Evolutionary conservation across 345 rosid genomes (phyloP).

Genomic region (Noccaea caerulescens): DNA sequence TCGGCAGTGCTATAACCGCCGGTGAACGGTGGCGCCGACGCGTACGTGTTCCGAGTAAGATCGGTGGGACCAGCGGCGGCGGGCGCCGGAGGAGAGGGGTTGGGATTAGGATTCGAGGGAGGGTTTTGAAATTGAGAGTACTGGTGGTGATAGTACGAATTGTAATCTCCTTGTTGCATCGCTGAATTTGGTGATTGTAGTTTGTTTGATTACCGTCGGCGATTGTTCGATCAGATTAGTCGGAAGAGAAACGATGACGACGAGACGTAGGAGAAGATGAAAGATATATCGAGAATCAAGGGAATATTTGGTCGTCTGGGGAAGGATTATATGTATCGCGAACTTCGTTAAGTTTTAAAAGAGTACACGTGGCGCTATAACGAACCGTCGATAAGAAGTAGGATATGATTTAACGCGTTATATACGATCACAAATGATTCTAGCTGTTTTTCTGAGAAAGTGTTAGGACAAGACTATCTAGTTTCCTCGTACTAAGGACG

Average conservation of each 20-base stretch:
- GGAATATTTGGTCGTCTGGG: conserved; percentile 26
- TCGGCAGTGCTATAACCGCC: conserved; percentile 59
- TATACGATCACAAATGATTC: conserved; percentile 5
- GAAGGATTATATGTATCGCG: conserved; percentile 16
- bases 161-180: conserved; percentile 85
- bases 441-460: neutral
- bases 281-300: conserved; percentile 32
- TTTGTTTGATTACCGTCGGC: conserved; percentile 1
- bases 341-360: neutral
- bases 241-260: conserved; percentile 31
- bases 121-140: conserved; percentile 59
- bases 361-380: conserved; percentile 17
- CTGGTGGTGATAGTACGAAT: conserved; percentile 61
- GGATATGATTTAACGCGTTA: conserved; percentile 20
- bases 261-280: conserved; percentile 19
- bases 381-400: conserved; percentile 2
- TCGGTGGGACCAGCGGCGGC: conserved; percentile 47
- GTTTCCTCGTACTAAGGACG: neutral
- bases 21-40: conserved; percentile 83
- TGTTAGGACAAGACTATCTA: conserved; percentile 1
- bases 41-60: conserved; percentile 57
- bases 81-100: conserved; percentile 46
- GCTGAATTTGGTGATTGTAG: conserved; percentile 33
- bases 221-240: conserved; percentile 19
- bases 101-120: conserved; percentile 50